Percentiles rank a stretch among this genome's conserved stretches.
These are phyloP conservation scores for Cystobasidium sp. DNA, from an alignment of 1,284 basidiomycete species.

Conservation along the genomic window DNA sequence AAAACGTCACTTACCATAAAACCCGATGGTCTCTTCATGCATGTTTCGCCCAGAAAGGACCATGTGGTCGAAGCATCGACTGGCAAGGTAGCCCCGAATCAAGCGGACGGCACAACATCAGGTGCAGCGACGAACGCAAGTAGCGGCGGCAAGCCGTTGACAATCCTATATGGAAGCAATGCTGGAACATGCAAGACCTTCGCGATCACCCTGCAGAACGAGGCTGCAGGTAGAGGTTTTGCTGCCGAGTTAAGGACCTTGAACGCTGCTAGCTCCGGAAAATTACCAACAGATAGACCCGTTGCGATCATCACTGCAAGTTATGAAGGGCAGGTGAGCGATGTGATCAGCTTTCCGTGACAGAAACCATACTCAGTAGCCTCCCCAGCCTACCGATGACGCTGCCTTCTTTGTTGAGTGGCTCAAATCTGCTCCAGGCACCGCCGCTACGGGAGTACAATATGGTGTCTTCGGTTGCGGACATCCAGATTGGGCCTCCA, in stretches of 20 bases:
- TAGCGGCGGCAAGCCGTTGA: neutral
- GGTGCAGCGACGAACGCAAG: neutral
- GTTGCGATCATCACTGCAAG: slow-evolving; percentile 5
- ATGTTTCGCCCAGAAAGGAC: neutral
- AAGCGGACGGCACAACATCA: neutral
- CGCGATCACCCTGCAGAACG: neutral
- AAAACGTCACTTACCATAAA: slow-evolving; percentile 7
- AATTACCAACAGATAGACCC: neutral
- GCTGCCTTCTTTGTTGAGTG: slow-evolving; percentile 14
- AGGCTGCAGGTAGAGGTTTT: neutral
- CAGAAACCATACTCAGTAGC: neutral
- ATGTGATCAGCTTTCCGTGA: neutral
- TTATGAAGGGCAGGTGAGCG: slow-evolving; percentile 8
- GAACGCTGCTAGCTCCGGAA: neutral
- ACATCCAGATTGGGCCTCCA: slow-evolving; percentile 4
- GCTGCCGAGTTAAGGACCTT: neutral
- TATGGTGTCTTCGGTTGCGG: slow-evolving; percentile 8
- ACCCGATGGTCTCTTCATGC: slow-evolving; percentile 5
- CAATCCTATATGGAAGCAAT: slow-evolving; percentile 8
- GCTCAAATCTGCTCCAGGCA: neutral
- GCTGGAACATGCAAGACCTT: slow-evolving; percentile 9
- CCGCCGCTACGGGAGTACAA: neutral
- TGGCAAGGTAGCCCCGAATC: neutral
- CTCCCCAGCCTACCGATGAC: neutral
- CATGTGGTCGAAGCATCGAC: neutral